Conservation (phyloP, 306 rosid species). For the Amphicarpaea edgeworthii region DNA sequence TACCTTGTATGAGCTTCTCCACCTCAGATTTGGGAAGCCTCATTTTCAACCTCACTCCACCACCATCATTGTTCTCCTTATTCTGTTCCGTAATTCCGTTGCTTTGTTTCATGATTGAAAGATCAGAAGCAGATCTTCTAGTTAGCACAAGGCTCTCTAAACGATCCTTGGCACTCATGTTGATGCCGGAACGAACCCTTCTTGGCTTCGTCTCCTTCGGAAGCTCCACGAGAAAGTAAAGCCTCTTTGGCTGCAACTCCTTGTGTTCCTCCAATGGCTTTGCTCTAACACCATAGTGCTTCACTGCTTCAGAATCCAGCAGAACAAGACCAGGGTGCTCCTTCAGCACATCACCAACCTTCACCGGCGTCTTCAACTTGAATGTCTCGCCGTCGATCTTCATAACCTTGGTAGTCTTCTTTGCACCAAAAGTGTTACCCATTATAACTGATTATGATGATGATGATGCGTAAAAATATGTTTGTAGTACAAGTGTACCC, state of each 20-base stretch:
- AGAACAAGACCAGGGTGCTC: conserved; percentile 78
- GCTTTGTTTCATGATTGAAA: conserved; percentile 63
- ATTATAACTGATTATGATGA: too few relatives aligned
- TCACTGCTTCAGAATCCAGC: conserved; percentile 82
- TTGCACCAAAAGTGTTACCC: conserved; percentile 84
- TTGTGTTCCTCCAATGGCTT: conserved; percentile 68
- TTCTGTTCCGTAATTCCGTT: conserved; percentile 18
- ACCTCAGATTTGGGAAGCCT: conserved; percentile 81
- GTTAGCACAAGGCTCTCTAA: conserved; percentile 80
- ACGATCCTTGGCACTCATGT: conserved; percentile 87
- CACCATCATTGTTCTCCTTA: conserved; percentile 36
- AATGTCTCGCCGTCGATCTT: conserved; percentile 79
- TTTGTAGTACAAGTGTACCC: too few relatives aligned
- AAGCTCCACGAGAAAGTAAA: conserved; percentile 85
- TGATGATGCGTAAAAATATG: too few relatives aligned
- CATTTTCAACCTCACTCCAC: conserved; percentile 66
- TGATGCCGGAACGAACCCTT: conserved; percentile 86
- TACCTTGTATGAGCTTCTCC: conserved; percentile 74
- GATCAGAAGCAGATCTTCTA: conserved; percentile 81
- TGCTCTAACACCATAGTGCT: conserved; percentile 84
- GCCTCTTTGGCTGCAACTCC: conserved; percentile 63
- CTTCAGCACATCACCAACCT: conserved; percentile 68
- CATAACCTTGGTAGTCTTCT: conserved; percentile 78
- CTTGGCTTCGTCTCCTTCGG: conserved; percentile 68
- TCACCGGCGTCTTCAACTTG: conserved; percentile 71